A percentile compares a stretch with the other conserved stretches of the same genome.
phyloP scores from a whole-genome alignment of 2,329 filamentous ascomycete genomes.

The Graphilbum sp. region DNA sequence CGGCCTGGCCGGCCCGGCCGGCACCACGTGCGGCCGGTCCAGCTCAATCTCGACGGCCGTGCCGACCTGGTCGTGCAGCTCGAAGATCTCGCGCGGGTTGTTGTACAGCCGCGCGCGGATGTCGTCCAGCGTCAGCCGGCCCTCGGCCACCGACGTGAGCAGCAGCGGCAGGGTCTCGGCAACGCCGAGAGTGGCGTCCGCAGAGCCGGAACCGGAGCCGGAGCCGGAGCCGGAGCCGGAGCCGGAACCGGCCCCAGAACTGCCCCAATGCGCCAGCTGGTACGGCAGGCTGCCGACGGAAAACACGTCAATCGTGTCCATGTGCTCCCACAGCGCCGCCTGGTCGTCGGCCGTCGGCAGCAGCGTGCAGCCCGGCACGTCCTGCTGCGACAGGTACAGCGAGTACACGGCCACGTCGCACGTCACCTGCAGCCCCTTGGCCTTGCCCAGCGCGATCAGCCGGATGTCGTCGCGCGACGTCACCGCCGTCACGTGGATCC shows the following conservation, averaged over 20 bases:
- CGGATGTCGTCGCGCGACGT: constrained; percentile 69
- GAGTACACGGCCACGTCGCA: constrained; percentile 72
- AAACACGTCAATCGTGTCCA: constrained; percentile 61
- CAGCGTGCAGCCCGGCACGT: constrained; percentile 50
- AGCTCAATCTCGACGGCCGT: constrained; percentile 61
- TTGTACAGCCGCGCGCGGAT: constrained; percentile 56
- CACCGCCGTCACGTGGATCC: constrained; percentile 65
- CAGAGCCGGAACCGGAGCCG: too few species aligned
- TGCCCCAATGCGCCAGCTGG: constrained; percentile 49
- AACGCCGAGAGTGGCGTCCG: constrained; percentile 47
- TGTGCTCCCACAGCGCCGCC: constrained; percentile 55
- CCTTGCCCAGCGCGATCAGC: constrained; percentile 61
- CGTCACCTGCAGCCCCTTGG: constrained; percentile 67
- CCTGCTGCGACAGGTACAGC: constrained; percentile 55
- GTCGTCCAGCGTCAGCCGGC: constrained; percentile 57
- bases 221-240: too few species aligned
- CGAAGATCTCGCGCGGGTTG: constrained; percentile 67
- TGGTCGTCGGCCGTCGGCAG: constrained; percentile 55
- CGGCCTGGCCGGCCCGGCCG: constrained; percentile 14
- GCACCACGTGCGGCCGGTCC: constrained; percentile 50
- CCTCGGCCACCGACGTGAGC: constrained; percentile 59
- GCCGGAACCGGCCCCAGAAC: too few species aligned
- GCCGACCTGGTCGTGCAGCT: constrained; percentile 64
- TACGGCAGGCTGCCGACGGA: constrained; percentile 65
- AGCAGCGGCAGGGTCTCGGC: constrained; percentile 58